Base-by-base conservation (phyloP, 345 rosid genomes). In the Lagerstroemia speciosa region DNA sequence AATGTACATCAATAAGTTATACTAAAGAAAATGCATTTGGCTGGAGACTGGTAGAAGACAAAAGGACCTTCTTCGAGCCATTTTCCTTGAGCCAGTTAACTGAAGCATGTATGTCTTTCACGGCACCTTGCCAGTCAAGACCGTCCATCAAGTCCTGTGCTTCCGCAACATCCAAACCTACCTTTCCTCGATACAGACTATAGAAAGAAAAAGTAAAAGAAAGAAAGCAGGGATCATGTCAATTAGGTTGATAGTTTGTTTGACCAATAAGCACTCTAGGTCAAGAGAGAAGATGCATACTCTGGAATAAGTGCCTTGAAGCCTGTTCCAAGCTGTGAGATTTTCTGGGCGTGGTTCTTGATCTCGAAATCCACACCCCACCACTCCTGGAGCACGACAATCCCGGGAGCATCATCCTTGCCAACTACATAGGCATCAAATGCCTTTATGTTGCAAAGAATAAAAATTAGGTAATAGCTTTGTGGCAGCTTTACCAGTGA, bases 361-460 rank as follows among this genome's bases (percentile, higher is more conserved):
- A 91, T 80, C 85, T 93, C 97, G 66, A 76, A 93, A 73, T 93
- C 98, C 76, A 93, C 94, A 64, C 97, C 98, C 97, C 98, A 93
- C 98, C 98, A 93, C 74, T 93, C 98, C 65, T 93, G 97, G 66
- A 93, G 76, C 78, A 93, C 97, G 26, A 93, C 92, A 53, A 91
- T 85, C 38, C 98, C 98, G 0, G 96, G 96, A 15, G 92, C 96
- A 53, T 84, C 87, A 31, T 89, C 96, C 84, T 89, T 91, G 40
- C 98, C 97, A 36, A 93, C 88, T 55, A 93, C 89, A 67, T 89
- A 93, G 0, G 96, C 98, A 73, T 93, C 97, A 81, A 91, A 91
- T 26, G 89, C 78, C 98, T 93, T 70, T 70, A 68, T 5, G 4
- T 52, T 55, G 12, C 66, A 27, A 72, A 32, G 29, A 16, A 69